phyloP scores from a whole-genome alignment of 345 rosid species.

The Rhodomyrtus tomentosa region DNA sequence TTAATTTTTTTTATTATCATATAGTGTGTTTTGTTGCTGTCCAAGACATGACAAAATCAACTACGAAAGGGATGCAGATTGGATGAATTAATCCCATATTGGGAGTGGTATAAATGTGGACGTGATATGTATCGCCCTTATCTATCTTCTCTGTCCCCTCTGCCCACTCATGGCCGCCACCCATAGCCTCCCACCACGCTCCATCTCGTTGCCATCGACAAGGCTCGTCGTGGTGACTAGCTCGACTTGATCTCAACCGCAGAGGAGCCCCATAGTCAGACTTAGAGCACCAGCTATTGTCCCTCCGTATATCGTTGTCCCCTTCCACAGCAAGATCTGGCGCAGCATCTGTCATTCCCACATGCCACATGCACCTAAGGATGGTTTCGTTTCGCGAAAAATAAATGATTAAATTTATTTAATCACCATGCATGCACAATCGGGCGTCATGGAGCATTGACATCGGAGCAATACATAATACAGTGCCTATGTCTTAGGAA shows the following conservation, averaged over 20 bases:
- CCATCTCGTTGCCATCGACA: not conserved
- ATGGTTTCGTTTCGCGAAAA: too few species aligned
- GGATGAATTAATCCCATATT: not conserved
- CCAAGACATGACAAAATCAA: not conserved
- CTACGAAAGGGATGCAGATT: not conserved
- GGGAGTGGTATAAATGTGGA: not conserved
- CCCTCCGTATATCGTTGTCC: not conserved
- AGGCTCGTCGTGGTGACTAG: not conserved
- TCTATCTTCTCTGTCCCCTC: not conserved
- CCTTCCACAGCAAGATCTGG: not conserved
- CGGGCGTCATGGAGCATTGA: not conserved
- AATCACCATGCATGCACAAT: not conserved
- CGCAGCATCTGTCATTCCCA: not conserved
- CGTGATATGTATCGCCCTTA: fast-evolving
- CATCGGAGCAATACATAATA: not conserved
- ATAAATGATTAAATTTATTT: too few species aligned
- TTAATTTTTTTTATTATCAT: not conserved
- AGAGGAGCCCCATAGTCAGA: not conserved
- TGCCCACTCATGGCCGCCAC: not conserved
- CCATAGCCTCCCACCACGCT: not conserved
- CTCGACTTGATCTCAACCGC: not conserved
- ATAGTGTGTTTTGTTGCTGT: not conserved
- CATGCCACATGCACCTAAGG: not conserved
- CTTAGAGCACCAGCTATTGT: not conserved
- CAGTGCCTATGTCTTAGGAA: not conserved